A percentile compares a stretch with the other conserved stretches of the same genome.
Evolutionary conservation across 148 eudicot species (phyloP).

Genomic region (Rhododendron henanense): DNA sequence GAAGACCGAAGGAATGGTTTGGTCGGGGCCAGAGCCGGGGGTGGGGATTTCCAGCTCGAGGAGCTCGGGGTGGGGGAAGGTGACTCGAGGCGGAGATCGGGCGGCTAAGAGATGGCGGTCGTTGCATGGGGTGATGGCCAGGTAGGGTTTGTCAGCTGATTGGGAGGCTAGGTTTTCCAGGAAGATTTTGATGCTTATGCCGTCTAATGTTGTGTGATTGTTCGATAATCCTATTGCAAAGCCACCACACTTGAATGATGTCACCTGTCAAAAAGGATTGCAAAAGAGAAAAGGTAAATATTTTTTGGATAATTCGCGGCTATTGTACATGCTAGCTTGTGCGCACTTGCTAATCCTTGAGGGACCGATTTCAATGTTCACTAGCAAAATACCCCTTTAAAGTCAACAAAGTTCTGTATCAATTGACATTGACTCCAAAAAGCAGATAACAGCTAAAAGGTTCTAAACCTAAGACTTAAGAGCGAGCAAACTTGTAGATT

Average conservation of each 20-base stretch:
- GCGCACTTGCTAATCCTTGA: no score
- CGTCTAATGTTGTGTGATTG: slow-evolving; percentile 75
- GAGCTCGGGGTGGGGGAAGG: slow-evolving; percentile 72
- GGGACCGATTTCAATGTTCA: no score
- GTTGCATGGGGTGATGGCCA: slow-evolving; percentile 50
- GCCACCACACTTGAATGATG: slow-evolving; percentile 85
- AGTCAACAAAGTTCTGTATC: no score
- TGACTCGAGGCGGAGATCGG: slow-evolving; percentile 70
- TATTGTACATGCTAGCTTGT: no score
- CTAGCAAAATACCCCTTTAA: no score
- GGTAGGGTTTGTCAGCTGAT: slow-evolving; percentile 44
- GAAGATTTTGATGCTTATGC: slow-evolving; percentile 59
- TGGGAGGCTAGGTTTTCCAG: slow-evolving; percentile 68
- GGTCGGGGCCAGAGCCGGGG: background rate
- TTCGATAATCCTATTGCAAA: slow-evolving; percentile 74
- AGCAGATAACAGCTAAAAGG: no score
- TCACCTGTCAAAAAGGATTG: slow-evolving; percentile 41
- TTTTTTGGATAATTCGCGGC: no score
- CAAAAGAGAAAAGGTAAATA: no score
- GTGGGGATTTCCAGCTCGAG: slow-evolving; percentile 41
- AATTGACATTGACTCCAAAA: no score
- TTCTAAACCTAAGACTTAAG: no score
- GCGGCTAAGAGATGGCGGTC: slow-evolving; percentile 73
- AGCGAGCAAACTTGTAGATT: no score
- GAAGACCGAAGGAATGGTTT: slow-evolving; percentile 36